A percentile compares a stretch with the other conserved stretches of the same genome.
Conservation (phyloP, 2,329 filamentous ascomycete genomes). For the Cladophialophora yegresii region DNA sequence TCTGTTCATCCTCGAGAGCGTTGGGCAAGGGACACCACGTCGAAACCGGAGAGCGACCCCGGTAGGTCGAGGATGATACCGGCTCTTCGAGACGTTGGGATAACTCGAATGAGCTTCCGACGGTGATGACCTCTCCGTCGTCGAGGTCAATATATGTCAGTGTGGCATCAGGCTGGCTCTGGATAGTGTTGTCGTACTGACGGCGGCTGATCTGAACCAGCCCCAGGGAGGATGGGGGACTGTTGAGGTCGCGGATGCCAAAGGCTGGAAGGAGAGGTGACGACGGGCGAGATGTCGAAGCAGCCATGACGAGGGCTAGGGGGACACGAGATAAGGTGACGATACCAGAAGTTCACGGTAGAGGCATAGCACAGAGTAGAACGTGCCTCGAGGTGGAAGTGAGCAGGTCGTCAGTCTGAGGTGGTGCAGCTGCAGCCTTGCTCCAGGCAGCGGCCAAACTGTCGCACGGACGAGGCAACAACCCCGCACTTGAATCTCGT, state of each 20-base stretch:
- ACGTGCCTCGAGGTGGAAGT: not conserved
- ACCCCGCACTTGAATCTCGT: not conserved
- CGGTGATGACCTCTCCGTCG: slow-evolving; percentile 50
- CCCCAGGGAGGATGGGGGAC: slow-evolving; percentile 35
- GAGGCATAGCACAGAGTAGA: slow-evolving; percentile 6
- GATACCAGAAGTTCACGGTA: not conserved
- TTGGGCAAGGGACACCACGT: slow-evolving; percentile 15
- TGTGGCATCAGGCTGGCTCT: slow-evolving; percentile 45
- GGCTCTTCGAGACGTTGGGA: slow-evolving; percentile 51
- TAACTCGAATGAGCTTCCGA: slow-evolving; percentile 52
- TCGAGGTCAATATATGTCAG: slow-evolving; percentile 52
- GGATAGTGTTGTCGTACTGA: slow-evolving; percentile 49
- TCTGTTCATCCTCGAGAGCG: slow-evolving; percentile 23
- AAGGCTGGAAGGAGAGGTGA: slow-evolving; percentile 31
- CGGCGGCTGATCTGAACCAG: slow-evolving; percentile 46
- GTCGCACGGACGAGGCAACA: not conserved
- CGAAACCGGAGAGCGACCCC: slow-evolving; percentile 2
- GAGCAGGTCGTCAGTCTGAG: slow-evolving; percentile 1
- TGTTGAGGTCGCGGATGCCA: slow-evolving; percentile 34
- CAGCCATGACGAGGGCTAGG: slow-evolving; percentile 21
- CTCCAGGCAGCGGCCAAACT: slow-evolving; percentile 13
- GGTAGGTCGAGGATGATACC: slow-evolving; percentile 6
- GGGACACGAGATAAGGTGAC: not conserved
- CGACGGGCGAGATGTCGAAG: slow-evolving; percentile 3
- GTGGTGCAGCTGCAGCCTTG: slow-evolving; percentile 3